Percentiles rank a stretch among this genome's conserved stretches.
Conservation (phyloP, 345 rosid genomes). For the Dipteronia sinensis region DNA sequence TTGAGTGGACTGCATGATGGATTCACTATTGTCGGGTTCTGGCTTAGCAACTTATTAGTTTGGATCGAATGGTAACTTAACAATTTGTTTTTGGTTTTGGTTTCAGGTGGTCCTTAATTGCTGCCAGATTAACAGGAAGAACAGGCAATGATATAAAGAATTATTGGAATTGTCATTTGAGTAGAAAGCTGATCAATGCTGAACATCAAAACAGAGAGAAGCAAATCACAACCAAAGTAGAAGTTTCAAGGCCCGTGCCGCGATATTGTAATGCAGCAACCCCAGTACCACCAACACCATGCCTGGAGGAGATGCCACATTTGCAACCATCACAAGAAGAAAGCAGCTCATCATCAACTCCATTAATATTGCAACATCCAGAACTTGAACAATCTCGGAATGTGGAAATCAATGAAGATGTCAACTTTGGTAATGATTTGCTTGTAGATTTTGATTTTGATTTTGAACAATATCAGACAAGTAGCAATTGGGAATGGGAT, state of each 20-base stretch:
- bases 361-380: background rate
- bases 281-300: background rate
- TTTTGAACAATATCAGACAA: constrained; percentile 22
- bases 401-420: constrained; percentile 6
- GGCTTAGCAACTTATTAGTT: background rate
- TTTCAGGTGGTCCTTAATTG: constrained; percentile 44
- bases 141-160: constrained; percentile 43
- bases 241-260: background rate
- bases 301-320: background rate
- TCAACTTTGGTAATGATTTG: constrained; percentile 3
- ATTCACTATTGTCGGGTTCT: background rate
- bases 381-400: background rate
- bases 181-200: constrained; percentile 26
- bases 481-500: constrained; percentile 30
- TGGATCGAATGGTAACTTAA: background rate
- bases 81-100: background rate
- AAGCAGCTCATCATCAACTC: constrained; percentile 7
- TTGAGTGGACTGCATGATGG: too few relatives aligned
- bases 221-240: constrained; percentile 2
- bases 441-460: constrained; percentile 24
- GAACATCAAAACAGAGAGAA: constrained; percentile 14
- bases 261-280: background rate
- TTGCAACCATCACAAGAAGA: constrained; percentile 2
- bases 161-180: constrained; percentile 42
- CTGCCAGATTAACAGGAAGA: constrained; percentile 39